Base-by-base conservation (phyloP, 169 alveolate species). In the Plasmodium relictum region DNA sequence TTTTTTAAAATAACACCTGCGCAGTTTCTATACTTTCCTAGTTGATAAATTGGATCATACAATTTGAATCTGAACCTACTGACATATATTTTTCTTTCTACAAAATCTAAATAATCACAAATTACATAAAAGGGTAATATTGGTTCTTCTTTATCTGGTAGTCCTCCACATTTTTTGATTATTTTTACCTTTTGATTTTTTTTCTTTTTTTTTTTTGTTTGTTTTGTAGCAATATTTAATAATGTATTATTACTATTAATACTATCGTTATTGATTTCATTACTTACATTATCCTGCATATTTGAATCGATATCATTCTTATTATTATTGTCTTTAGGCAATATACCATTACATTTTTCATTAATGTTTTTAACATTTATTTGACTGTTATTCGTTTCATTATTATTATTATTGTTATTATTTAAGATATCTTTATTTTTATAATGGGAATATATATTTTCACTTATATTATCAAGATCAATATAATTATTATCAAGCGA, bases 21-120 rank as follows among this genome's bases (percentile, higher is more conserved):
- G 20, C 92, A 86, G 44, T 86, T 86, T n/a, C 87, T 45, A 45
- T 86, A 86, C 22, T 86, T 86, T 14, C 92, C 92, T 62, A 86
- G 66, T 48, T 86, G 92, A 66, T 86, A 86, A 44, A 86, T 69
- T 14, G 92, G 92, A 52, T 86, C 92, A 45, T 86, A 86, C 44
- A 86, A 58, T 31, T 86, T 86, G 39, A 86, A 86, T 16, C 92
- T 63, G 18, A 86, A 70, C 59, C 26, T 86, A 41, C 52, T 71
- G 2, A 86, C 88, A 44, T 86, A 72, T 6, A 70, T 70, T 71
- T 86, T 86, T 26, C 92, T 58, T 41, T 86, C 92, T 2, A 86
- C 87, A 86, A 71, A 86, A 59, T 86, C 88, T 58, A 61, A 24
- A 52, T 71, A 86, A 22, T 86, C 92, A 63, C 92, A 86, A 14